phyloP scores from a whole-genome alignment of 2,329 filamentous ascomycete genomes.

The Neofusicoccum cordaticola region DNA sequence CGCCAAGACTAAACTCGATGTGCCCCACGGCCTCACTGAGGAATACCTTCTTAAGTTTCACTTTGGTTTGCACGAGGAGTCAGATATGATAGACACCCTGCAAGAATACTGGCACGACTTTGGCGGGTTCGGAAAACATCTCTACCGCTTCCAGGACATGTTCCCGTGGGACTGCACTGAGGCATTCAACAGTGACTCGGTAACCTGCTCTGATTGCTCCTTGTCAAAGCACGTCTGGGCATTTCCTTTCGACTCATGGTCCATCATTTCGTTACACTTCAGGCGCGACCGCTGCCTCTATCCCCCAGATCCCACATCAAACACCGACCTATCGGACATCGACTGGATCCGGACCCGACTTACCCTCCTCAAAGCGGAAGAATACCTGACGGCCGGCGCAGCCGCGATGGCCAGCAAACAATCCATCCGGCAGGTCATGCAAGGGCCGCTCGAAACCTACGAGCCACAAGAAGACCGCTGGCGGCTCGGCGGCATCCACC shows the following conservation, averaged over 20 bases:
- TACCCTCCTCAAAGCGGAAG: background rate
- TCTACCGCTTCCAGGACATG: conserved; percentile 43
- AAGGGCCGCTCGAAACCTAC: background rate
- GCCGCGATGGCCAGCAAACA: background rate
- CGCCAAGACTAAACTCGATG: conserved; percentile 33
- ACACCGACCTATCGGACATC: background rate
- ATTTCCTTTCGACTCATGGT: conserved; percentile 40
- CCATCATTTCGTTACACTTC: conserved; percentile 41
- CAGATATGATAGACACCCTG: conserved; percentile 45
- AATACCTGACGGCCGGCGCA: background rate
- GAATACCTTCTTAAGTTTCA: conserved; percentile 27
- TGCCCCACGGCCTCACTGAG: conserved; percentile 28
- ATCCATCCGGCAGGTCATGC: background rate
- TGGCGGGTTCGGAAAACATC: conserved; percentile 39
- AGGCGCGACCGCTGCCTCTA: conserved; percentile 38
- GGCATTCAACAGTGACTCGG: conserved; percentile 39
- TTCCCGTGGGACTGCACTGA: conserved; percentile 50
- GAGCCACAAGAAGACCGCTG: conserved; percentile 27
- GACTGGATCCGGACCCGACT: background rate
- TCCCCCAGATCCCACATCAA: conserved; percentile 17
- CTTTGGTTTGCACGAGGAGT: conserved; percentile 40
- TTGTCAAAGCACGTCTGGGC: conserved; percentile 46
- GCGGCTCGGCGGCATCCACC: conserved; percentile 44
- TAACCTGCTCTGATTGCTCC: conserved; percentile 41
- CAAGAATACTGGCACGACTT: conserved; percentile 50